Evolutionary conservation across 2,329 filamentous ascomycete genomes (phyloP).

Genomic region (Claviceps fusiformis): DNA sequence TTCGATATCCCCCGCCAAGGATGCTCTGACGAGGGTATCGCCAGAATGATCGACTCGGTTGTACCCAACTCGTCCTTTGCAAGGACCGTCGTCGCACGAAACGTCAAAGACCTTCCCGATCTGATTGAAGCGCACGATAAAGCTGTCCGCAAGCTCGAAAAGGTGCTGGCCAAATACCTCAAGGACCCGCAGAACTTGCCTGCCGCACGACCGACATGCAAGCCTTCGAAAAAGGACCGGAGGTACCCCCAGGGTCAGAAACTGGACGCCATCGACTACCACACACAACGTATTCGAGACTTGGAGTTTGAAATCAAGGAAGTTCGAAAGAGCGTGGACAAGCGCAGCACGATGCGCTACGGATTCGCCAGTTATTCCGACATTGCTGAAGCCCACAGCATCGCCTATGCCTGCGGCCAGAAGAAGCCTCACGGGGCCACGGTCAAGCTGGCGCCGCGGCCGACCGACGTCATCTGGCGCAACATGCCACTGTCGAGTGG

Average conservation of each 20-base stretch:
- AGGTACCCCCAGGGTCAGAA: conserved; percentile 57
- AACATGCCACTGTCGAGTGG: conserved; percentile 65
- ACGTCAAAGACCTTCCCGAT: conserved; percentile 78
- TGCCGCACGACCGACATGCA: conserved; percentile 60
- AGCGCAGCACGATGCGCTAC: conserved; percentile 75
- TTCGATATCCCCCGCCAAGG: conserved; percentile 71
- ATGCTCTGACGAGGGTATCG: conserved; percentile 74
- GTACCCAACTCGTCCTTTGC: conserved; percentile 68
- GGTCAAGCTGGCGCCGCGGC: conserved; percentile 67
- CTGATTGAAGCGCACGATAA: conserved; percentile 75
- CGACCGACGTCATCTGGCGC: conserved; percentile 91
- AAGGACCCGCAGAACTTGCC: conserved; percentile 76
- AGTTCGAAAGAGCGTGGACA: conserved; percentile 69
- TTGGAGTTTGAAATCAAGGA: conserved; percentile 77
- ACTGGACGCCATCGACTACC: conserved; percentile 87
- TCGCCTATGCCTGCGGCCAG: conserved; percentile 67
- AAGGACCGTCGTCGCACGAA: conserved; percentile 71
- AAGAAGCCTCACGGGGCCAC: conserved; percentile 70
- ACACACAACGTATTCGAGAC: conserved; percentile 70
- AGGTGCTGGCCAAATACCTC: conserved; percentile 75
- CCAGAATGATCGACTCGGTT: conserved; percentile 67
- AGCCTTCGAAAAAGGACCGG: conserved; percentile 66
- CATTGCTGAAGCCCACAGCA: conserved; percentile 75
- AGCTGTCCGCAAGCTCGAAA: conserved; percentile 69
- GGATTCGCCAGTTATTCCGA: conserved; percentile 90